A percentile compares a stretch with the other conserved stretches of the same genome.
These are phyloP conservation scores for Brassica hybrid DNA, from an alignment of 441 rosid species.

Conservation along the genomic window DNA sequence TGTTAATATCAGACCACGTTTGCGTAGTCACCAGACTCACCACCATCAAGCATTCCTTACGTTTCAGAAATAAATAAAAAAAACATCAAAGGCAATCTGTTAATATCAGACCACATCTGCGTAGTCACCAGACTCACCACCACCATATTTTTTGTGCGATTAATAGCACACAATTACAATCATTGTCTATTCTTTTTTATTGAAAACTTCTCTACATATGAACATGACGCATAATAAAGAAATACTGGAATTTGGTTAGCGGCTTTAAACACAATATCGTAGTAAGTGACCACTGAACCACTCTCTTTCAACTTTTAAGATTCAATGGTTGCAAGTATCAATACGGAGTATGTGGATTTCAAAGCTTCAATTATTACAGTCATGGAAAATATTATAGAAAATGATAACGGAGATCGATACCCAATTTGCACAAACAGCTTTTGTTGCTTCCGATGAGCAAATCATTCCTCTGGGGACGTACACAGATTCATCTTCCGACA, in stretches of 20 bases:
- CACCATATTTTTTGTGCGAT: constrained; percentile 15
- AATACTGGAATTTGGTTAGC: not conserved
- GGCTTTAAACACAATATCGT: constrained; percentile 9
- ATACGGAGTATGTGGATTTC: not conserved
- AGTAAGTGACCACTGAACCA: not conserved
- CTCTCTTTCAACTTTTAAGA: constrained; percentile 11
- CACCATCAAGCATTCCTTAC: constrained; percentile 31
- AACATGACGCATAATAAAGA: not conserved
- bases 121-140: not conserved
- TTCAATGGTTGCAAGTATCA: not conserved
- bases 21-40: constrained; percentile 33
- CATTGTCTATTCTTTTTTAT: constrained; percentile 21
- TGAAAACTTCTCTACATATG: not conserved
- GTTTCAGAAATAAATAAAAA: no score
- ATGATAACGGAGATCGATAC: constrained; percentile 26
- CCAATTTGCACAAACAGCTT: constrained; percentile 44
- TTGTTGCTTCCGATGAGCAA: constrained; percentile 45
- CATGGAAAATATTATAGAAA: constrained; percentile 25
- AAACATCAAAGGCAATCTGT: no score
- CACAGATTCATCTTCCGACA: constrained; percentile 46
- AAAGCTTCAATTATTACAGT: constrained; percentile 31
- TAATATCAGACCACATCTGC: constrained; percentile 27
- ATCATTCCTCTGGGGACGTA: constrained; percentile 48
- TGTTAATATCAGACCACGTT: constrained; percentile 12
- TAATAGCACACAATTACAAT: constrained; percentile 25